Percentiles rank a stretch among this genome's conserved stretches.
These are phyloP conservation scores for Talaromyces borbonicus DNA, from an alignment of 495 filamentous ascomycete species.

Conservation along the genomic window DNA sequence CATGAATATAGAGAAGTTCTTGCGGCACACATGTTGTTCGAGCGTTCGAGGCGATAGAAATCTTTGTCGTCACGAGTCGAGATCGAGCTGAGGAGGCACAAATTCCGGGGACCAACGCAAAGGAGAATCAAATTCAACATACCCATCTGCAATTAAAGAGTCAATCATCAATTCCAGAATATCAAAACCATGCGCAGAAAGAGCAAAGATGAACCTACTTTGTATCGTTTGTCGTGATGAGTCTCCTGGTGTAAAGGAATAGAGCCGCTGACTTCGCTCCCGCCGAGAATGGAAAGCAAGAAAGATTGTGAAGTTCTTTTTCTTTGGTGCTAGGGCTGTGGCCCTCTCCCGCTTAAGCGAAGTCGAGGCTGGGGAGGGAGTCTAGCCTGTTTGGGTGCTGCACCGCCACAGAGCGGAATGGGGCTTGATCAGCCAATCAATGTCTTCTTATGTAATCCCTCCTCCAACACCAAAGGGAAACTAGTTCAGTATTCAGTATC, in stretches of 20 bases:
- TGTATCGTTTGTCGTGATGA: constrained; percentile 46
- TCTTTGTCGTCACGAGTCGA: background rate
- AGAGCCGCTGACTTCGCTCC: constrained; percentile 27
- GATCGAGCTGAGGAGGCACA: background rate
- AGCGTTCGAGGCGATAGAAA: background rate
- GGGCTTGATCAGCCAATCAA: constrained; percentile 2
- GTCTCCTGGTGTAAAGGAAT: constrained; percentile 28
- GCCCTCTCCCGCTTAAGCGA: constrained; percentile 42
- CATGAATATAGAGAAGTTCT: too few relatives aligned
- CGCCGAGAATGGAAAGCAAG: constrained; percentile 32
- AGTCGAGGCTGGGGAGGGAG: constrained; percentile 16
- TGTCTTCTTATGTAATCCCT: background rate
- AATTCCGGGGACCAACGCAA: background rate
- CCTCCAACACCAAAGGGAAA: too few relatives aligned
- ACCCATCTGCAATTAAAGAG: constrained; percentile 42
- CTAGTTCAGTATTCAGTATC: too few relatives aligned
- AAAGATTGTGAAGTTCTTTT: constrained; percentile 39
- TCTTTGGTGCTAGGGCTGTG: constrained; percentile 38
- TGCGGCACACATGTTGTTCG: background rate
- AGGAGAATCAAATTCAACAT: constrained; percentile 28
- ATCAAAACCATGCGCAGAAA: too few relatives aligned
- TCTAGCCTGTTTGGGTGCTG: constrained; percentile 18
- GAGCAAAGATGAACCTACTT: constrained; percentile 33
- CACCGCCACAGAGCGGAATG: constrained; percentile 11
- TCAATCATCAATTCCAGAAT: constrained; percentile 5